Evolutionary conservation across 768 basidiomycete genomes (phyloP).

Genomic region (Auricularia auricula-judae): DNA sequence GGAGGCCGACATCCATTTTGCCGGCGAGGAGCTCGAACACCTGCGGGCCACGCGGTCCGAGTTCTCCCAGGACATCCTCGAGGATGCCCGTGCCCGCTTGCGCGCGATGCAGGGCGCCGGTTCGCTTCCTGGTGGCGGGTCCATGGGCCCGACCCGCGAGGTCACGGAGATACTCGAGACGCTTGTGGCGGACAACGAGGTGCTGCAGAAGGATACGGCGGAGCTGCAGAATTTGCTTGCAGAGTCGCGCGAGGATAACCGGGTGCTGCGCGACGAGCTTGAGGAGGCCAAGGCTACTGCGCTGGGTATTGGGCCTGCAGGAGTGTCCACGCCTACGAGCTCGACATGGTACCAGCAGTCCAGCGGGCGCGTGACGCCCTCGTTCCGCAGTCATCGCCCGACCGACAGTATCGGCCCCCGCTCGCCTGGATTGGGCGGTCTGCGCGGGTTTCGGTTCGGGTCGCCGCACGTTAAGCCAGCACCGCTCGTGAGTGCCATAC

Average conservation of each 20-base stretch:
- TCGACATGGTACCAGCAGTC: not conserved
- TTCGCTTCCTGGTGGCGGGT: constrained; percentile 12
- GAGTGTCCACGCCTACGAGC: not conserved
- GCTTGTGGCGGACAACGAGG: constrained; percentile 79
- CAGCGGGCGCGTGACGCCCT: not conserved
- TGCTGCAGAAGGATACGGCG: constrained; percentile 66
- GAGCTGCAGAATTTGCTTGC: constrained; percentile 66
- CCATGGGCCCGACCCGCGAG: constrained; percentile 21
- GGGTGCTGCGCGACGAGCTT: constrained; percentile 56
- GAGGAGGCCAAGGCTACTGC: constrained; percentile 55
- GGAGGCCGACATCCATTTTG: constrained; percentile 50
- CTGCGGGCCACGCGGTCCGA: constrained; percentile 50
- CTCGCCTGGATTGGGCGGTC: not conserved
- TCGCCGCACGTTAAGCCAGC: not conserved
- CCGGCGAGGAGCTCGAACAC: constrained; percentile 54
- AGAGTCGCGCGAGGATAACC: constrained; percentile 69
- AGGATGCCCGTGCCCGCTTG: constrained; percentile 53
- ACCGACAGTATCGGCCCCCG: not conserved
- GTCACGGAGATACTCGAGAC: constrained; percentile 64
- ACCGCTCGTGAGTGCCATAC: not conserved
- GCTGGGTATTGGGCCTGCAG: constrained; percentile 7
- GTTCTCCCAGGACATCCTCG: constrained; percentile 54
- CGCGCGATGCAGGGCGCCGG: constrained; percentile 52
- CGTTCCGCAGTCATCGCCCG: not conserved
- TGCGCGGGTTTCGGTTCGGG: not conserved